Evolutionary conservation across 176 grass and related monocot species (phyloP), one percentile per base, ranked within the genome.

Genomic region (Rhynchospora breviuscula): DNA sequence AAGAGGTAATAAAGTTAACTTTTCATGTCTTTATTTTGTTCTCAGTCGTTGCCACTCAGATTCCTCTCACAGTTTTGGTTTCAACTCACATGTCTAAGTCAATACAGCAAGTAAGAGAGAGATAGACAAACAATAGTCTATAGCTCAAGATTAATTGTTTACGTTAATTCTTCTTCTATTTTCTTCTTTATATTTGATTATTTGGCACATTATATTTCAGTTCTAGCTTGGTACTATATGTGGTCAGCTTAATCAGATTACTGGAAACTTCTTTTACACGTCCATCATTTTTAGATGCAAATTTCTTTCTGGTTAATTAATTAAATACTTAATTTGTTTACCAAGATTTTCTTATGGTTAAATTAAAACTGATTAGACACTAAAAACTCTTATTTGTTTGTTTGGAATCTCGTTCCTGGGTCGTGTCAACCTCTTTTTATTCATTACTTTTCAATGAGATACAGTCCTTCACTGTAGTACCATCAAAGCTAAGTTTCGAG

Each of bases 21-120:
- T 67, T 52, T 58, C 53, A 33, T 29, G 72, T 77, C 51, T 79
- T 79, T 79, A 79, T 68, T 44, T 44, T 44, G 29, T 68, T 68
- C 66, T 68, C 66, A 44, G 66, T 68, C 66, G 66, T 60, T 79
- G 26, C 53, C 51, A 79, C 26, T 60, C 18, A 31, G 77, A 61
- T 79, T 79, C 77, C 77, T 40, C 31, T 68, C 35, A 70, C 35
- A 18, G 67, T 70, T 17, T 70, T 45, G 67, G 67, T 70, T 45
- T 31, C 15, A 70, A 70, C 35, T 70, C 67, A 40, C 67, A 70
- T 70, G 67, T 15, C 4, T n/a, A 46, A 70, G 21, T 80, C 78
- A 80, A 80, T 13, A 80, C 15, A 57, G 45, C 47, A 60, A 33
- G 26, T 17, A 17, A 76, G 22, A 76, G 45, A 77, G 19, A 77